Conservation (phyloP, 2,329 filamentous ascomycete species). For the Fusarium scirpi region DNA sequence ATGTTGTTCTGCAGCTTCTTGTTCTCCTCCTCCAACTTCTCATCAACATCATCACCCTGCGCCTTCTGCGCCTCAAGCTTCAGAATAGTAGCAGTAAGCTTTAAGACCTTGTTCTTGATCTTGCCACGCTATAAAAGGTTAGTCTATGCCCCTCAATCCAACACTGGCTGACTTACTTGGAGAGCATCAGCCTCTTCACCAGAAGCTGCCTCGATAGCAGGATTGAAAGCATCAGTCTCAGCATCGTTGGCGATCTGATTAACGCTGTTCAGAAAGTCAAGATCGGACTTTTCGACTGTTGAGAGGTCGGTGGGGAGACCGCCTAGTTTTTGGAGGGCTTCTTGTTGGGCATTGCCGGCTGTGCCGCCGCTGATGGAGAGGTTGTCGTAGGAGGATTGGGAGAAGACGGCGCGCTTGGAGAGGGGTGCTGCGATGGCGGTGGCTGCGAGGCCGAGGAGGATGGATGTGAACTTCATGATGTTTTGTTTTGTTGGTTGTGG, state of each 20-base stretch:
- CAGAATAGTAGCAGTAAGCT: slow-evolving; percentile 65
- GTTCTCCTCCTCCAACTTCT: slow-evolving; percentile 59
- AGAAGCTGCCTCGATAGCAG: slow-evolving; percentile 62
- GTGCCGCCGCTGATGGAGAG: slow-evolving; percentile 61
- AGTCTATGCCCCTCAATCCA: background rate
- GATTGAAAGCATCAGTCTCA: slow-evolving; percentile 65
- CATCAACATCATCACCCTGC: slow-evolving; percentile 61
- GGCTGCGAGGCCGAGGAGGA: slow-evolving; percentile 46
- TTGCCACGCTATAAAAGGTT: slow-evolving; percentile 59
- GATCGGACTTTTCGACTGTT: slow-evolving; percentile 59
- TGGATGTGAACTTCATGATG: slow-evolving; percentile 53
- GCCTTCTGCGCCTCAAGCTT: slow-evolving; percentile 63
- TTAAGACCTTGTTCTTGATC: slow-evolving; percentile 71
- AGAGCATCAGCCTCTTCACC: slow-evolving; percentile 62
- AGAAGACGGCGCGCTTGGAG: slow-evolving; percentile 49
- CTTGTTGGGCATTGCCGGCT: slow-evolving; percentile 59
- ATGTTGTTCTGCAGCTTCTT: slow-evolving; percentile 68
- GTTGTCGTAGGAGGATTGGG: slow-evolving; percentile 55
- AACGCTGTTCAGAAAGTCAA: slow-evolving; percentile 62
- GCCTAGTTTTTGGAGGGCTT: slow-evolving; percentile 56
- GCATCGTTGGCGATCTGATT: slow-evolving; percentile 66
- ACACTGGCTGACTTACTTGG: slow-evolving; percentile 48
- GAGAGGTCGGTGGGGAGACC: slow-evolving; percentile 56
- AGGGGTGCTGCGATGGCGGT: slow-evolving; percentile 49
- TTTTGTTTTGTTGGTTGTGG: background rate